These are phyloP conservation scores for Microbotryomycetes sp. DNA, from an alignment of 1,284 basidiomycete genomes.

Conservation along the genomic window DNA sequence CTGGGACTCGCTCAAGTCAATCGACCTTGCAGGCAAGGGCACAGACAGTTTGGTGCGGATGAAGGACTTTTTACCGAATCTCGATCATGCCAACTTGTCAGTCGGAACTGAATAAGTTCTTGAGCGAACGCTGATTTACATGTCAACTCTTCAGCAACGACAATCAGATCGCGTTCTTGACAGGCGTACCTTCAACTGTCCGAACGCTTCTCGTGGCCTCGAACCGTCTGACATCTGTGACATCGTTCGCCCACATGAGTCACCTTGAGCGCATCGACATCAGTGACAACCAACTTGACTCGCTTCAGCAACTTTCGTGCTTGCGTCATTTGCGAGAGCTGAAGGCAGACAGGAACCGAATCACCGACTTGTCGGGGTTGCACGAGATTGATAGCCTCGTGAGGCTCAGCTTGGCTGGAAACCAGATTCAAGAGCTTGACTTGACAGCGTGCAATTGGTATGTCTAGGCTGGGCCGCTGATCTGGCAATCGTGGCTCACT, in stretches of 20 bases:
- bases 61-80: slow-evolving; percentile 84
- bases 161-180: slow-evolving; percentile 79
- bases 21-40: slow-evolving; percentile 72
- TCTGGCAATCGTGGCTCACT: background rate
- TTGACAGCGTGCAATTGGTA: slow-evolving; percentile 63
- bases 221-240: slow-evolving; percentile 78
- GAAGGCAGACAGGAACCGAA: slow-evolving; percentile 75
- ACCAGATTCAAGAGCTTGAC: slow-evolving; percentile 62
- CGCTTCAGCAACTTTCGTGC: slow-evolving; percentile 71
- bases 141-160: slow-evolving; percentile 50
- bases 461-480: slow-evolving; percentile 40
- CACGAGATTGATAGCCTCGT: slow-evolving; percentile 69
- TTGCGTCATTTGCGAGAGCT: slow-evolving; percentile 81
- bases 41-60: slow-evolving; percentile 84
- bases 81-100: slow-evolving; percentile 74
- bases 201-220: slow-evolving; percentile 72
- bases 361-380: slow-evolving; percentile 70
- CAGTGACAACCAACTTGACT: slow-evolving; percentile 82
- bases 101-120: slow-evolving; percentile 39
- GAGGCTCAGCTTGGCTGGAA: slow-evolving; percentile 75
- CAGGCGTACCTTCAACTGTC: slow-evolving; percentile 69
- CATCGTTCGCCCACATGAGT: slow-evolving; percentile 78
- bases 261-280: slow-evolving; percentile 87
- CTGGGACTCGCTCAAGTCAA: slow-evolving; percentile 73
- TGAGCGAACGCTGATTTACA: slow-evolving; percentile 2